Conservation (phyloP, 192 early-diverging fungal genomes). For the Geranomyces michiganensis region DNA sequence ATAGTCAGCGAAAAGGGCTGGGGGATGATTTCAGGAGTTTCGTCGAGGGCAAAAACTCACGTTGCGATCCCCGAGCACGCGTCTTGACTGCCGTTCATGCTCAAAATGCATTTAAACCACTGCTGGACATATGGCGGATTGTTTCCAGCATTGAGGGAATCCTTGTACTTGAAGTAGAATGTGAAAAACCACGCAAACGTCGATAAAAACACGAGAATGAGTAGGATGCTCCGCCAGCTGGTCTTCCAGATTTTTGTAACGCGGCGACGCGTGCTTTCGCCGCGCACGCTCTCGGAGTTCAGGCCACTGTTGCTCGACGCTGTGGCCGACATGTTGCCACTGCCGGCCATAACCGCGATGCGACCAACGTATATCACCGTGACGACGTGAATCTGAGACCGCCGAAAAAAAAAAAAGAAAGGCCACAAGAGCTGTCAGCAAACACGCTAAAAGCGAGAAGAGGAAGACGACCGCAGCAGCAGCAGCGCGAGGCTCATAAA, state of each 20-base stretch:
- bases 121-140: conserved; percentile 5
- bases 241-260: conserved; percentile 19
- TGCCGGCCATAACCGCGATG: not conserved
- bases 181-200: conserved; percentile 15
- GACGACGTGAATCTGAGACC: not conserved
- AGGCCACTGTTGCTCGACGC: not conserved
- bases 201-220: not conserved
- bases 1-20: not conserved
- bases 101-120: conserved; percentile 17
- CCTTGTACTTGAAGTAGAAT: conserved; percentile 19
- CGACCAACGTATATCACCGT: conserved; percentile 12
- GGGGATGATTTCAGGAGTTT: too few species aligned
- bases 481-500: not conserved
- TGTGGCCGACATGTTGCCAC: not conserved
- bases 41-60: too few species aligned
- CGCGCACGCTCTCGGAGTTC: not conserved
- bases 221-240: conserved; percentile 10
- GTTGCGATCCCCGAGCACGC: conserved; percentile 13
- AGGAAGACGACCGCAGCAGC: not conserved
- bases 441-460: too few species aligned
- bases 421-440: conserved; percentile 2
- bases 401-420: too few species aligned
- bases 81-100: conserved; percentile 6
- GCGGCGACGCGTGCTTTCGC: conserved; percentile 12
- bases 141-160: not conserved